These are phyloP conservation scores for Flaveria linearis DNA, from an alignment of 129 eudicot genomes.

Conservation along the genomic window DNA sequence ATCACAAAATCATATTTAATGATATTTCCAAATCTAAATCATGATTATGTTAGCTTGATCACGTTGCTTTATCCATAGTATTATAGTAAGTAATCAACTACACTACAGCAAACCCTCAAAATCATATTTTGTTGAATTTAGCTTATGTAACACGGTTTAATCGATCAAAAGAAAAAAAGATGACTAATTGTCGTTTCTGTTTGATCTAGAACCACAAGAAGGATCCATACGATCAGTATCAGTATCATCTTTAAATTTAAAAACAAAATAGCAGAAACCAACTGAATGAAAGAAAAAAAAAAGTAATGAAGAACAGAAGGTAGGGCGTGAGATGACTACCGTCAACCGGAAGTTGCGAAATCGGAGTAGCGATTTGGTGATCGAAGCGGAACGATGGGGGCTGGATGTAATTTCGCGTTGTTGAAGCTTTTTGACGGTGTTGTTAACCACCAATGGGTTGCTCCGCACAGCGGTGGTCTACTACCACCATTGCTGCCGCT, in stretches of 20 bases:
- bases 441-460: conserved; percentile 26
- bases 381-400: conserved; percentile 26
- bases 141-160: neutral
- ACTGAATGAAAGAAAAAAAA: too few species aligned
- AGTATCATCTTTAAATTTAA: too few species aligned
- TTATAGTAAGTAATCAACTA: conserved; percentile 3
- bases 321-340: conserved; percentile 14
- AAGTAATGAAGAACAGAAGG: too few species aligned
- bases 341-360: conserved; percentile 36
- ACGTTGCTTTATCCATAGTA: neutral
- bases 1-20: neutral
- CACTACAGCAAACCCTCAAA: conserved; percentile 15
- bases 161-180: too few species aligned
- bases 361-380: conserved; percentile 33
- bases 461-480: conserved; percentile 20
- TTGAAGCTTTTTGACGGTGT: conserved; percentile 40
- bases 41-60: conserved; percentile 15
- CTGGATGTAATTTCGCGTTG: conserved; percentile 37
- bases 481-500: conserved; percentile 12
- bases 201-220: too few species aligned
- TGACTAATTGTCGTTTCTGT: too few species aligned
- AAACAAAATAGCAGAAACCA: too few species aligned
- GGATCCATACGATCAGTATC: too few species aligned
- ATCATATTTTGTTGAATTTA: conserved; percentile 4
- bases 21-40: conserved; percentile 15